These are phyloP conservation scores for Microdochium paspali DNA, from an alignment of 2,329 filamentous ascomycete species.

Conservation along the genomic window DNA sequence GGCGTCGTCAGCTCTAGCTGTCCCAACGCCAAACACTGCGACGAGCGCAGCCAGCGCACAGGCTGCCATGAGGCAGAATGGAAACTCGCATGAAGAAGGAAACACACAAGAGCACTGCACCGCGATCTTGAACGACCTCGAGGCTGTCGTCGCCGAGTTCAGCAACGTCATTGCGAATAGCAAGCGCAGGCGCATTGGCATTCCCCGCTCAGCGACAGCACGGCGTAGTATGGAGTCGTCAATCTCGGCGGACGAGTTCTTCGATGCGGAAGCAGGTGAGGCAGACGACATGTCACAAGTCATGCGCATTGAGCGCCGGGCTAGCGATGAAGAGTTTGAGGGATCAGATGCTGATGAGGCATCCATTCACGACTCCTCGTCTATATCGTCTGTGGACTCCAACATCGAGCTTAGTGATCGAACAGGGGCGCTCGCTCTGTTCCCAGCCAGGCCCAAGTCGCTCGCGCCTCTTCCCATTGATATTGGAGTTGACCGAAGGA, in stretches of 20 bases:
- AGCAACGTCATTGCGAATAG: constrained; percentile 66
- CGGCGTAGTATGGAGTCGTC: constrained; percentile 71
- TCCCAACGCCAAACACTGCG: constrained; percentile 28
- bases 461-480: constrained; percentile 69
- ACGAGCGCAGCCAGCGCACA: constrained; percentile 20
- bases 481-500: constrained; percentile 54
- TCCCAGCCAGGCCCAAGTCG: constrained; percentile 66
- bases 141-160: constrained; percentile 76
- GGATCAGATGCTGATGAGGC: constrained; percentile 47
- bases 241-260: constrained; percentile 78
- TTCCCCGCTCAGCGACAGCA: constrained; percentile 37
- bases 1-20: constrained; percentile 27
- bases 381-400: constrained; percentile 48
- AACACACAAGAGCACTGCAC: constrained; percentile 75
- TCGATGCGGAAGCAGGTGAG: constrained; percentile 72
- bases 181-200: constrained; percentile 61
- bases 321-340: constrained; percentile 58
- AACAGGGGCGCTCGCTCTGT: constrained; percentile 58
- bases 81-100: constrained; percentile 41
- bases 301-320: constrained; percentile 61
- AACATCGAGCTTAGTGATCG: constrained; percentile 44
- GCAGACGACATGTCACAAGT: constrained; percentile 50
- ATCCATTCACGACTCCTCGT: constrained; percentile 44
- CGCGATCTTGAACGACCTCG: constrained; percentile 74
- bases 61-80: constrained; percentile 2